A percentile compares a stretch with the other conserved stretches of the same genome.
phyloP scores from a whole-genome alignment of 208 protist species.

The Porcisia hertigi region DNA sequence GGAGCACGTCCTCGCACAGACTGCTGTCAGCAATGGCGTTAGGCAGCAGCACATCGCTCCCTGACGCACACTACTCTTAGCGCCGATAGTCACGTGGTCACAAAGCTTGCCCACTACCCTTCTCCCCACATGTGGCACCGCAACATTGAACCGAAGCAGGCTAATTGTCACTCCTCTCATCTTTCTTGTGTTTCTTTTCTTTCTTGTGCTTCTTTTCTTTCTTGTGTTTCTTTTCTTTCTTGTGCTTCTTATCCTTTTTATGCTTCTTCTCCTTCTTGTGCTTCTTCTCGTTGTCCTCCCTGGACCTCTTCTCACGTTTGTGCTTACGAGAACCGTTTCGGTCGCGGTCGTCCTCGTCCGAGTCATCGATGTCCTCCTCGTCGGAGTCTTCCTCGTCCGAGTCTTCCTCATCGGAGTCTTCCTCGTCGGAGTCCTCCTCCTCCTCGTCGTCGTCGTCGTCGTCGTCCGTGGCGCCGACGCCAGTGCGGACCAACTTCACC shows the following conservation, averaged over 20 bases:
- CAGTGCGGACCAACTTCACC: slow-evolving; percentile 52
- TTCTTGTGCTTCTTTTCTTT: background rate
- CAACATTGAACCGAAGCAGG: background rate
- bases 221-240: slow-evolving; percentile 36
- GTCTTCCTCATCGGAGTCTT: slow-evolving; percentile 46
- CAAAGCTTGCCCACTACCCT: background rate
- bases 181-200: background rate
- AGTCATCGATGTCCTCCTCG: no score
- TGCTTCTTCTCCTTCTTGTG: slow-evolving; percentile 42
- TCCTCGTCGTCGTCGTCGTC: slow-evolving; percentile 61
- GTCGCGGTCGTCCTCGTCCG: slow-evolving; percentile 36
- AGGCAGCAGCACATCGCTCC: background rate
- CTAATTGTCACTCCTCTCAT: background rate
- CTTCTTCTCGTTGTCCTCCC: slow-evolving; percentile 42
- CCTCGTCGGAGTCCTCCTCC: slow-evolving; percentile 42
- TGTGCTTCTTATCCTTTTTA: slow-evolving; percentile 41
- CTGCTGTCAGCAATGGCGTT: background rate
- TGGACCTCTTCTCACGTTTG: slow-evolving; percentile 35
- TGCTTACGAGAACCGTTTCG: slow-evolving; percentile 37
- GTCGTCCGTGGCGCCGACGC: slow-evolving; percentile 31
- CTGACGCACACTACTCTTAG: background rate
- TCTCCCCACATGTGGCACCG: background rate
- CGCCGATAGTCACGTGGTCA: background rate
- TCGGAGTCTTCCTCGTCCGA: slow-evolving; percentile 24
- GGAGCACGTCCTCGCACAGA: background rate